These are phyloP conservation scores for Ceratocystis ficicola DNA, from an alignment of 2,329 filamentous ascomycete genomes.

Conservation along the genomic window DNA sequence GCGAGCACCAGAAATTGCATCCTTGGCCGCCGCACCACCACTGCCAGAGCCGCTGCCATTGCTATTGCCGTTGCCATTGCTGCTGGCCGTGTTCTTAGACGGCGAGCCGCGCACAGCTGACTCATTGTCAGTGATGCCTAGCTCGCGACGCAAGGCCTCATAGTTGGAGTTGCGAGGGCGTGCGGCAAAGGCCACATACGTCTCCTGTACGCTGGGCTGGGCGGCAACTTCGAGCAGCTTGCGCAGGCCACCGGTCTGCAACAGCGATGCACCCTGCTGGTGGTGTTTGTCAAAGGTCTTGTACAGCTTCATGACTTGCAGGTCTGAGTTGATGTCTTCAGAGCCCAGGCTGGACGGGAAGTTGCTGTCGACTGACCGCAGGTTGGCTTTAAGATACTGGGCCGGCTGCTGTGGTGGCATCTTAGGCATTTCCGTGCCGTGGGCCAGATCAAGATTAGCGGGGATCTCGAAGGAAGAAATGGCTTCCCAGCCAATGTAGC, in stretches of 20 bases:
- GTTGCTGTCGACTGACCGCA: slow-evolving; percentile 43
- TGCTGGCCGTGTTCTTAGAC: slow-evolving; percentile 11
- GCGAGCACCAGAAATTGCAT: slow-evolving; percentile 42
- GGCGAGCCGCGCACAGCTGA: slow-evolving; percentile 28
- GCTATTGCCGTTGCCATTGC: neutral
- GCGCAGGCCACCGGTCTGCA: slow-evolving; percentile 41
- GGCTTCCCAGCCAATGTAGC: slow-evolving; percentile 47
- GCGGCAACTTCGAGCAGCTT: slow-evolving; percentile 45
- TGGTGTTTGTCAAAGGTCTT: slow-evolving; percentile 44
- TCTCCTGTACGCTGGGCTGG: slow-evolving; percentile 36
- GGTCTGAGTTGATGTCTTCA: slow-evolving; percentile 43
- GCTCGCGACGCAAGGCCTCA: slow-evolving; percentile 38
- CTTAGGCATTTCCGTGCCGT: slow-evolving; percentile 43
- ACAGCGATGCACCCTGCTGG: slow-evolving; percentile 45
- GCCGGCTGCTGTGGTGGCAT: slow-evolving; percentile 46
- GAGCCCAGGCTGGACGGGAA: slow-evolving; percentile 40
- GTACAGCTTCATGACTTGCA: slow-evolving; percentile 47
- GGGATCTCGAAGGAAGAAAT: slow-evolving; percentile 48
- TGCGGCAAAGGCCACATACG: slow-evolving; percentile 38
- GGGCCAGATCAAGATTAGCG: slow-evolving; percentile 45
- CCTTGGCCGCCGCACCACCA: slow-evolving; percentile 33
- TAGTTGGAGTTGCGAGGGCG: slow-evolving; percentile 34
- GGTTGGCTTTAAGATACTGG: slow-evolving; percentile 48
- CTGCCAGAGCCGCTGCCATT: neutral
- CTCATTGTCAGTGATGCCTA: slow-evolving; percentile 36